These are phyloP conservation scores for Penicillium sp. DNA, from an alignment of 2,329 filamentous ascomycete species.

Conservation along the genomic window DNA sequence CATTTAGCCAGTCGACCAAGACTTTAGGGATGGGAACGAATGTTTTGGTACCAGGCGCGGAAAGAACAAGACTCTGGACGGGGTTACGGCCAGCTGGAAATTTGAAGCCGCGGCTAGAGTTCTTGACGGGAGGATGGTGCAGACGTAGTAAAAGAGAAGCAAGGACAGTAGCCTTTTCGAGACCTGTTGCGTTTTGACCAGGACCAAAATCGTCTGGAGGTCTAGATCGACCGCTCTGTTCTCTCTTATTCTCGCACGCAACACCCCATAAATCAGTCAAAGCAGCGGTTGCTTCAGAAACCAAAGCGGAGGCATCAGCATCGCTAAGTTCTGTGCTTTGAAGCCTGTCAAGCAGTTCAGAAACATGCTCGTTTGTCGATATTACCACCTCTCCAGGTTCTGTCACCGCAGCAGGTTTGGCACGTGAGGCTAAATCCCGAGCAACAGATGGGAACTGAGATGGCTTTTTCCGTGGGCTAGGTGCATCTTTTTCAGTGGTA, in stretches of 20 bases:
- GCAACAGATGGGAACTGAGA: constrained; percentile 68
- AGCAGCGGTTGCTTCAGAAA: constrained; percentile 33
- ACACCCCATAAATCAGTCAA: constrained; percentile 33
- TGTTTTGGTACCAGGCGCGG: constrained; percentile 22
- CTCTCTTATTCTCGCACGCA: constrained; percentile 42
- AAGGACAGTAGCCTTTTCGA: constrained; percentile 75
- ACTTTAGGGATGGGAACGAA: constrained; percentile 63
- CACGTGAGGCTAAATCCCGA: constrained; percentile 61
- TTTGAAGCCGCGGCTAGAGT: constrained; percentile 19
- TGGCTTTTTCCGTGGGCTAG: constrained; percentile 45
- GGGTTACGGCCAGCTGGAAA: constrained; percentile 23
- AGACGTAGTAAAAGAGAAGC: constrained; percentile 73
- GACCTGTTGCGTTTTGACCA: constrained; percentile 56
- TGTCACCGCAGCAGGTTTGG: constrained; percentile 55
- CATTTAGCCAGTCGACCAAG: constrained; percentile 77
- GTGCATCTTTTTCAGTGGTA: constrained; percentile 28
- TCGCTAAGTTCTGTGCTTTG: constrained; percentile 30
- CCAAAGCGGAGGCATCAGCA: constrained; percentile 25
- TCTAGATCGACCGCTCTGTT: constrained; percentile 20
- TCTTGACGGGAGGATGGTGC: constrained; percentile 61
- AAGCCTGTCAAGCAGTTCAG: constrained; percentile 55
- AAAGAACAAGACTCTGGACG: constrained; percentile 27
- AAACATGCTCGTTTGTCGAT: constrained; percentile 68
- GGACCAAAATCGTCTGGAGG: constrained; percentile 63
- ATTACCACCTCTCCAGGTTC: constrained; percentile 72